These are phyloP conservation scores for Coleophoma cylindrospora DNA, from an alignment of 2,329 filamentous ascomycete species.

Conservation along the genomic window DNA sequence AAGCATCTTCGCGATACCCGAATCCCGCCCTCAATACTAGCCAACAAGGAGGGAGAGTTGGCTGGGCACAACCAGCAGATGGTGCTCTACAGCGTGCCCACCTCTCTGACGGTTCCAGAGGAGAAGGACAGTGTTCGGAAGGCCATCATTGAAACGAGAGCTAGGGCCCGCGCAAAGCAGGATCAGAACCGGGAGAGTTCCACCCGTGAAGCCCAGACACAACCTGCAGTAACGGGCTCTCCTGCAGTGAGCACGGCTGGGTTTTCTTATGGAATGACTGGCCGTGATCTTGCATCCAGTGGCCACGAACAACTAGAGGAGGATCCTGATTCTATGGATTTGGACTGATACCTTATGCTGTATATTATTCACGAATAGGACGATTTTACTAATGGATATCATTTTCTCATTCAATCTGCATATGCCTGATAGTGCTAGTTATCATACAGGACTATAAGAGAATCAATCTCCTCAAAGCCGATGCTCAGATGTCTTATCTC, in stretches of 20 bases:
- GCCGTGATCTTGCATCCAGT: constrained; percentile 3
- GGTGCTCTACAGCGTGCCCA: constrained; percentile 79
- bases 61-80: constrained; percentile 59
- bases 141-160: constrained; percentile 76
- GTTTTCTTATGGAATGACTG: neutral
- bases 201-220: constrained; percentile 9
- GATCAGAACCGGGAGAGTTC: constrained; percentile 31
- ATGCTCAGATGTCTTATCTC: neutral
- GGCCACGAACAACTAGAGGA: constrained; percentile 20
- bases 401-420: constrained; percentile 15
- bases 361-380: constrained; percentile 7
- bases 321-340: constrained; percentile 63
- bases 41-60: constrained; percentile 47
- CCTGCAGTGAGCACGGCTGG: neutral
- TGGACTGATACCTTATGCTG: constrained; percentile 33
- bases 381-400: constrained; percentile 4
- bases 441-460: constrained; percentile 5
- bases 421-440: constrained; percentile 28
- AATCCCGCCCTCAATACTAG: constrained; percentile 54
- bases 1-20: constrained; percentile 72
- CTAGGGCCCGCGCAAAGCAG: constrained; percentile 59
- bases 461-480: neutral
- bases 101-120: constrained; percentile 68
- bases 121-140: constrained; percentile 74
- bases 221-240: neutral